Conservation (phyloP, 2,329 filamentous ascomycete species). For the Leptographium lundbergii region DNA sequence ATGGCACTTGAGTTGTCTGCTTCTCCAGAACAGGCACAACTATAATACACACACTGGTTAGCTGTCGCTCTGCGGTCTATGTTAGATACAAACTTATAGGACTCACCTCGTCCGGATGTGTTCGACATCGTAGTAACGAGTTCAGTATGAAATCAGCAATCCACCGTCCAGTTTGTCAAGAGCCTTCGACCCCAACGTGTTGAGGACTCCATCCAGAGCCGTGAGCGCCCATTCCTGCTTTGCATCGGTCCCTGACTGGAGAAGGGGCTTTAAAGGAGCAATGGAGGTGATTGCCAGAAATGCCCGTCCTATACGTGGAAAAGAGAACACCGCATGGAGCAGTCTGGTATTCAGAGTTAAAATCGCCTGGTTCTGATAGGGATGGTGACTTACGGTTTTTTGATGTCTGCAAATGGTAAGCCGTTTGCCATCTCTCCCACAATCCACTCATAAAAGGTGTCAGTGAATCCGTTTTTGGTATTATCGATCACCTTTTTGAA, state of each 20-base stretch:
- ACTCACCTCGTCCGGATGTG: slow-evolving; percentile 1
- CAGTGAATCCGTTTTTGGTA: neutral
- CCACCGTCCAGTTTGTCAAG: neutral
- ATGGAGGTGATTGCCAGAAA: neutral
- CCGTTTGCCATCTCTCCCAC: neutral
- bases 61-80: too few species aligned
- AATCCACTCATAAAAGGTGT: neutral
- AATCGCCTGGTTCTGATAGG: neutral
- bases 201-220: neutral
- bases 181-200: neutral
- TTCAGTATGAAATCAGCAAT: neutral
- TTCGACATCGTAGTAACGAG: neutral
- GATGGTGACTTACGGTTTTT: neutral
- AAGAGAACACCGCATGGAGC: neutral
- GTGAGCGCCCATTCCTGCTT: neutral
- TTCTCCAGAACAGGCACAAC: neutral
- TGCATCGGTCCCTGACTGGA: neutral
- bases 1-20: neutral
- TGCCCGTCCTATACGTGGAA: neutral
- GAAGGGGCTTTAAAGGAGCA: neutral
- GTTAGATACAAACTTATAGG: neutral
- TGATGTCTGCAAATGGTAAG: neutral
- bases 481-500: neutral
- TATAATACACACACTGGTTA: neutral
- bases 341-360: neutral